Evolutionary conservation across 2,329 filamentous ascomycete species (phyloP), one percentile per base, ranked within the genome.

Genomic region (Hymenoscyphus occultus): DNA sequence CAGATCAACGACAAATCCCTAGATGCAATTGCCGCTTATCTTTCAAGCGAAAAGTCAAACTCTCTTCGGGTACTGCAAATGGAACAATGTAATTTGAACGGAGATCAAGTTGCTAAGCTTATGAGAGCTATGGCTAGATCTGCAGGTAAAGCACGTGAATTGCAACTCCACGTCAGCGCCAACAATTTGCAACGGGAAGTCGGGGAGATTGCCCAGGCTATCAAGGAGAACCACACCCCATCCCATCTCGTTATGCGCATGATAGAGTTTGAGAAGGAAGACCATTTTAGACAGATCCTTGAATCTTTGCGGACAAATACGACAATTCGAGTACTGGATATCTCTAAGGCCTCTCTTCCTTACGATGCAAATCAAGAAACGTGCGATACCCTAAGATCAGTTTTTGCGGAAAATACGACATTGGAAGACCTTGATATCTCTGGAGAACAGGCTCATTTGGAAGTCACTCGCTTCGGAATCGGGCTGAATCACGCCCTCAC

Each of bases 391-490:
- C 75, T 91, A 63, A 83, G 86, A 67, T 75, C 80, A 60, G 83
- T 91, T 77, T 88, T 91, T 70, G 84, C 86, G 40, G 83, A 88
- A 61, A 91, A 91, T 67, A 80, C 80, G n/a, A 86, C 85, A 0
- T 77, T 91, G 1, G 81, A 87, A 69, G 86, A 87, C 73, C 77
- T 91, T 13, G 86, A 91, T 73, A 87, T 91, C 56, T 90, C 88
- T 32, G 89, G 89, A 9, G 89, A 91, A 71, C 86, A 88, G 69
- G 88, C 89, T 5, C 84, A 89, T 70, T 76, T 91, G n/a, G 89
- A 91, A 71, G 86, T 86, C 3, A 87, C 87, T 2, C 84, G 87
- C 59, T 86, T 91, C 67, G 89, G 89, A 16, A 85, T 87, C 63
- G 88, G 88, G 2, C 81, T 91, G 65, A 90, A 90, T 70, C 80